These are phyloP conservation scores for Nadsonia fulvescens DNA, from an alignment of 805 yeast genomes.

Conservation along the genomic window DNA sequence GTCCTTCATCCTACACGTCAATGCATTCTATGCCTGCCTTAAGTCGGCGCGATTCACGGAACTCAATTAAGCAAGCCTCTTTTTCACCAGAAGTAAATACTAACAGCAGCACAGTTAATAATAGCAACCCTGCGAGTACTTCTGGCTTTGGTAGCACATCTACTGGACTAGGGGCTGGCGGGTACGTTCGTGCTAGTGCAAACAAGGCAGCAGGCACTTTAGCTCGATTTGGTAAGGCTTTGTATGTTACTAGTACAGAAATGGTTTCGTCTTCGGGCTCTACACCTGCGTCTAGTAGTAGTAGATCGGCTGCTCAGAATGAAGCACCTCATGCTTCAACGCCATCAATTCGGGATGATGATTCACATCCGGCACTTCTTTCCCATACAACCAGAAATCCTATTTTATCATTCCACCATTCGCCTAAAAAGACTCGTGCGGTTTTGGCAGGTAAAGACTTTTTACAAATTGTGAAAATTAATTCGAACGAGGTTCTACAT, in stretches of 20 bases:
- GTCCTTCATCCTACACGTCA: no score
- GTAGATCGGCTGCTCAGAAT: not conserved
- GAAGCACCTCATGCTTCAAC: not conserved
- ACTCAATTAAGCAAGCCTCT: no score
- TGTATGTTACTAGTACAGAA: conserved; percentile 7
- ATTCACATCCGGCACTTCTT: not conserved
- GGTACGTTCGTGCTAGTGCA: no score
- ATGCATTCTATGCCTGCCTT: no score
- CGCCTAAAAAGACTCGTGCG: conserved; percentile 10
- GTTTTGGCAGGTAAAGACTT: conserved; percentile 17
- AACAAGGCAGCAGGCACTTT: conserved; percentile 10
- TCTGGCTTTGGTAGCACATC: no score
- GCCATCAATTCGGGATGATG: not conserved
- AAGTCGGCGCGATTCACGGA: no score
- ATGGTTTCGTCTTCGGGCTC: conserved; percentile 1
- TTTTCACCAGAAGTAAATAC: no score
- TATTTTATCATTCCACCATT: conserved; percentile 16
- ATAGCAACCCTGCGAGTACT: no score
- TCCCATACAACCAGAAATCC: conserved; percentile 10
- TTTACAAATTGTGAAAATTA: conserved; percentile 5
- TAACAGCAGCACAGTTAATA: no score
- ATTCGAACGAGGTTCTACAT: conserved; percentile 2
- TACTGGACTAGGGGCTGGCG: no score
- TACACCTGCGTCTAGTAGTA: conserved; percentile 1
- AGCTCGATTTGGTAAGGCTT: conserved; percentile 13